Evolutionary conservation across 139 green algal species (phyloP).

Genomic region (Chlamydomonas incerta): DNA sequence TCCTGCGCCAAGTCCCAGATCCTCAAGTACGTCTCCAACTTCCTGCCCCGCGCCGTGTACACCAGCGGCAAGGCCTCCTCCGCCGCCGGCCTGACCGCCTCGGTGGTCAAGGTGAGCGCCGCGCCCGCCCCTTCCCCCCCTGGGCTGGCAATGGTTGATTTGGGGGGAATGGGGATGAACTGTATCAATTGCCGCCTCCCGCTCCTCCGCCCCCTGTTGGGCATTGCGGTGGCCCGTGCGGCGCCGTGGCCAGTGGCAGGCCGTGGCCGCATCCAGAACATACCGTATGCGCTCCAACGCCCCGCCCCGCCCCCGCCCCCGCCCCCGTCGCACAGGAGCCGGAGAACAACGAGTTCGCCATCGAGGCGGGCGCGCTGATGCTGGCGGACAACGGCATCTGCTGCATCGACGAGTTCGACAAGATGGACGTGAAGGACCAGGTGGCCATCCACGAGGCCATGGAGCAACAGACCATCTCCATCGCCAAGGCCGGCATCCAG

Average conservation of each 20-base stretch:
- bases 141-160: no score
- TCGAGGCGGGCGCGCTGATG: slow-evolving; percentile 99
- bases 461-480: slow-evolving; percentile 99
- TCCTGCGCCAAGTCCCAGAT: slow-evolving; percentile 95
- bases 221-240: no score
- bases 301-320: not conserved
- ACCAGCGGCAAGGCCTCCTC: slow-evolving; percentile 96
- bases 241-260: no score
- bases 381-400: slow-evolving; percentile 97
- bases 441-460: slow-evolving; percentile 91
- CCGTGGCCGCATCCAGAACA: no score
- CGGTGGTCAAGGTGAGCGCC: slow-evolving; percentile 88
- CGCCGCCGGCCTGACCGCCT: slow-evolving; percentile 96
- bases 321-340: slow-evolving; percentile 70
- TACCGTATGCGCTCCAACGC: no score
- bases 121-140: no score
- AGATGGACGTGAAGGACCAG: slow-evolving; percentile 96
- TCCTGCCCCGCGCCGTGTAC: slow-evolving; percentile 95
- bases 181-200: not conserved
- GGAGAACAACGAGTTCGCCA: slow-evolving; percentile 95
- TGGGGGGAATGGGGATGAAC: no score
- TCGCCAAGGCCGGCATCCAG: slow-evolving; percentile 97
- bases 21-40: slow-evolving; percentile 91
- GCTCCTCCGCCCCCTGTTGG: no score
- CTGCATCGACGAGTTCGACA: slow-evolving; percentile 98